phyloP scores from a whole-genome alignment of 495 filamentous ascomycete species.

The Cudoniella acicularis region DNA sequence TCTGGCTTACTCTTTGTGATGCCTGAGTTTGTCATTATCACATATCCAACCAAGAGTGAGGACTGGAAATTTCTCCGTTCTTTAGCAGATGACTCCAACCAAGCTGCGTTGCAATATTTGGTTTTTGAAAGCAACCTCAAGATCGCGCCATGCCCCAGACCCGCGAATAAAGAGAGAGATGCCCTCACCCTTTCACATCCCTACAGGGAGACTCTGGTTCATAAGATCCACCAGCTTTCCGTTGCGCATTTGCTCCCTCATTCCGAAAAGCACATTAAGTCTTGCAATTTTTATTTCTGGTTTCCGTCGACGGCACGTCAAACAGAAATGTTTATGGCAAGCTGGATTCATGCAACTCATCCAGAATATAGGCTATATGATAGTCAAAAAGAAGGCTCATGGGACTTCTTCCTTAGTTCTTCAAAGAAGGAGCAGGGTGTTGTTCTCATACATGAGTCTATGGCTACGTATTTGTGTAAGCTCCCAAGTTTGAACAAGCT shows the following conservation, averaged over 20 bases:
- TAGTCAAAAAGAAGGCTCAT: conserved; percentile 19
- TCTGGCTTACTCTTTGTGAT: conserved; percentile 8
- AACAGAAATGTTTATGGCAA: conserved; percentile 10
- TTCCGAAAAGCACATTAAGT: background rate
- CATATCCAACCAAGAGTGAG: conserved; percentile 16
- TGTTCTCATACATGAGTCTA: conserved; percentile 24
- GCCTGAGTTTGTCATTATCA: conserved; percentile 8
- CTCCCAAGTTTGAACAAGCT: conserved; percentile 6
- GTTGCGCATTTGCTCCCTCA: conserved; percentile 11
- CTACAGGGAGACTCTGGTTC: conserved; percentile 13
- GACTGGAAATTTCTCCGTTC: conserved; percentile 18
- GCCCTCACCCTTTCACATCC: background rate
- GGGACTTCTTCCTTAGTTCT: conserved; percentile 16
- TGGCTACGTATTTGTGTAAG: conserved; percentile 3
- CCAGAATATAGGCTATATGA: conserved; percentile 16
- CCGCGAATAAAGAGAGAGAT: background rate
- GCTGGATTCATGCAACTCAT: conserved; percentile 11
- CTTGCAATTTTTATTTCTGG: conserved; percentile 17
- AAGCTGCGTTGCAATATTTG: conserved; percentile 18
- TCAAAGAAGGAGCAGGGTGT: background rate
- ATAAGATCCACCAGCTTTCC: conserved; percentile 10
- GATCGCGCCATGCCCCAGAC: background rate
- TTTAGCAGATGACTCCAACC: background rate
- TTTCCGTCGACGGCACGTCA: conserved; percentile 14
- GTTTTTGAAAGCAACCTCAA: conserved; percentile 15